Evolutionary conservation across 73 alveolate genomes (phyloP).

Genomic region (Tetrahymena malaccensis): DNA sequence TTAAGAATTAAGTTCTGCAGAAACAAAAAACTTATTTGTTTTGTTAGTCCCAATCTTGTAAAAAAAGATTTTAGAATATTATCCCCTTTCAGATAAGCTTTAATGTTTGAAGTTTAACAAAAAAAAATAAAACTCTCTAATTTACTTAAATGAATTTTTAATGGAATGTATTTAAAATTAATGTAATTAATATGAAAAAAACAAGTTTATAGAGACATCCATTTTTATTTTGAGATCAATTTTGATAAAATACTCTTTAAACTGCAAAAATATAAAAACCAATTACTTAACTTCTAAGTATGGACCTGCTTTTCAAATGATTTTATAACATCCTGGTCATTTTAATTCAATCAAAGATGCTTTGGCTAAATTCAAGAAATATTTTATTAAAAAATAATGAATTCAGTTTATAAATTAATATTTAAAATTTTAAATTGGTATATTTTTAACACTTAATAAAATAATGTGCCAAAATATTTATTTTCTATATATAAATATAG

Average conservation of each 20-base stretch:
- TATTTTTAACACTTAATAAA: no score
- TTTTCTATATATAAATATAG: no score
- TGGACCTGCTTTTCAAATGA: neutral
- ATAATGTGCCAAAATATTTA: no score
- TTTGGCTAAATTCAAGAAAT: neutral
- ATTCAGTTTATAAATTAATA: neutral
- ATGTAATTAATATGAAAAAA: no score
- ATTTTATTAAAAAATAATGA: neutral
- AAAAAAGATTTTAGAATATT: no score
- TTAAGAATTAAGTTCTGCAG: neutral
- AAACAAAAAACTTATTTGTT: neutral
- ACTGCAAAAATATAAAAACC: neutral
- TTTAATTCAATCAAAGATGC: neutral
- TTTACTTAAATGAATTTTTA: no score
- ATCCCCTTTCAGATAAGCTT: neutral
- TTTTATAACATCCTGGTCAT: neutral
- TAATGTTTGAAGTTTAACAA: neutral
- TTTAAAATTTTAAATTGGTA: neutral
- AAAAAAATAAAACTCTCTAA: neutral
- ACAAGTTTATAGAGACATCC: no score
- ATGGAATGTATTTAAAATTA: neutral
- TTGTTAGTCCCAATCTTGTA: neutral
- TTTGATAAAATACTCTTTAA: no score
- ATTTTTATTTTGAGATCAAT: no score
- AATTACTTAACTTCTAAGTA: no score